A percentile compares a stretch with the other conserved stretches of the same genome.
Evolutionary conservation across 257 asterid species (phyloP).

Genomic region (Osmanthus fragrans): DNA sequence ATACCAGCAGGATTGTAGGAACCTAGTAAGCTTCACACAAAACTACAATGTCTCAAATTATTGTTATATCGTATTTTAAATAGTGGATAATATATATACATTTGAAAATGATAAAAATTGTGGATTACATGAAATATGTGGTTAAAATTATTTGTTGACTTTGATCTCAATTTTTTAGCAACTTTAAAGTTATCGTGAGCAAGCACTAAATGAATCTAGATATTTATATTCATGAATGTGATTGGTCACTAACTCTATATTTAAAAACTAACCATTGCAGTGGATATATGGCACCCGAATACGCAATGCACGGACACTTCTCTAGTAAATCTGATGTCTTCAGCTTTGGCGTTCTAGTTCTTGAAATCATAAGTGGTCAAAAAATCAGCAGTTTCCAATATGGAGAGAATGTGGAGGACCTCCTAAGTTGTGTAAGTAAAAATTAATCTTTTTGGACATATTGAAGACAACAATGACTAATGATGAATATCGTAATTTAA

Average conservation of each 20-base stretch:
- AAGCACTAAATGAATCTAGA: no score
- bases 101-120: no score
- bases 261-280: conserved; percentile 15
- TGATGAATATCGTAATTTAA: background rate
- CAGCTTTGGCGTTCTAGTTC: conserved; percentile 49
- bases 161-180: no score
- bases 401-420: conserved; percentile 27
- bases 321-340: conserved; percentile 52
- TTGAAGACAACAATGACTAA: background rate
- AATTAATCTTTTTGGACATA: no score
- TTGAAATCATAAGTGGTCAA: conserved; percentile 47
- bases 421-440: conserved; percentile 38
- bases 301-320: conserved; percentile 34
- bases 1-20: conserved; percentile 44
- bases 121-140: no score
- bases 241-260: background rate
- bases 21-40: conserved; percentile 41
- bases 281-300: conserved; percentile 58
- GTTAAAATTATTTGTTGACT: no score
- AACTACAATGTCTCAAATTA: no score
- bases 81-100: no score
- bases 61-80: no score
- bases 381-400: conserved; percentile 17
- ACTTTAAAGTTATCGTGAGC: no score
- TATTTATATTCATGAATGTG: no score